Base-by-base conservation (phyloP, 192 early-diverging fungal species). In the Coemansia asiatica region DNA sequence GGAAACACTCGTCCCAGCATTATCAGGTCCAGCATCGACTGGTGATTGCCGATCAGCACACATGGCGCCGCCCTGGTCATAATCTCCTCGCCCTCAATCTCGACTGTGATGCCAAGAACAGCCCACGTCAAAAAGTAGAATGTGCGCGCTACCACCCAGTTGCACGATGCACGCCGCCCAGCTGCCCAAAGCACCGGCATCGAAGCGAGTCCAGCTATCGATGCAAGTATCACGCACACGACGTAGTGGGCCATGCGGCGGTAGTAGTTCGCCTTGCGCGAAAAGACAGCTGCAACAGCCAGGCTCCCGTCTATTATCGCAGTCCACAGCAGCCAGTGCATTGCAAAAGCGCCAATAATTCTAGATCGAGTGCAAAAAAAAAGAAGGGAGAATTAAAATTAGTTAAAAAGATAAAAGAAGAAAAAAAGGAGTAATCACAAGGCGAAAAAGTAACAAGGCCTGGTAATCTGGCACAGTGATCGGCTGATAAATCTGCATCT, bases 21-120 rank as follows among this genome's bases (percentile, higher is more conserved):
- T 51, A 91, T 66, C 62, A 95, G 70, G 68, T 96, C 95, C 62
- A 94, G 66, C 61, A 87, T 87, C 31, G 88, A 86, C 76, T 96
- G 95, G 77, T 96, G 95, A 74, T 96, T 96, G 68, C 86, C 86
- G 33, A 91, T 83, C 56, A 87, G 78, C 31, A 95, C 85, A 33
- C 85, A 86, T n/a, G 93, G 91, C 9, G 56, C 48, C 0, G 64
- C 74, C 22, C 66, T 35, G 4, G 69, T 38, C 48, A 83, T 49
- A 40, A 87, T 68, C 58, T 90, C 86, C 63, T 86, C 80, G 35
- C 85, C 85, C 46, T 88, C 85, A 26, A 93, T 76, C 60, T 76
- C 83, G 47, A 85, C 81, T 0, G 69, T 59, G 59, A 94, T 67
- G 23, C 89, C 90, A 49, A 86, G 80, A 29, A 87, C 60, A 19